These are phyloP conservation scores for Malus sylvestris DNA, from an alignment of 306 rosid genomes.

Conservation along the genomic window DNA sequence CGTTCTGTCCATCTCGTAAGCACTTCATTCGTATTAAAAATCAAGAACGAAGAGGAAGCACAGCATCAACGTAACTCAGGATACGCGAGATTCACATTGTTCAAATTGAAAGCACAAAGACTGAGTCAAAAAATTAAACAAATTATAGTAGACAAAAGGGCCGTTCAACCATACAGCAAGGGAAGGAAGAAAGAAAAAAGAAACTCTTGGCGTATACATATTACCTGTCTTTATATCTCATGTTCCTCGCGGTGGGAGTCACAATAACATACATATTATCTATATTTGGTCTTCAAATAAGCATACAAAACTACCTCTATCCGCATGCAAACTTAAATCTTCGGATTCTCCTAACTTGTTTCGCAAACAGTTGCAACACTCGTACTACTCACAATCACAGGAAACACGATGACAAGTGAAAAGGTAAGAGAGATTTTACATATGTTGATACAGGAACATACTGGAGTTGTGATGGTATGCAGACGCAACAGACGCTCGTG, in stretches of 20 bases:
- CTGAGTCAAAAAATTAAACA: background rate
- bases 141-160: background rate
- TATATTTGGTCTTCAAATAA: constrained; percentile 17
- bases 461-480: constrained; percentile 1
- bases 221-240: background rate
- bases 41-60: background rate
- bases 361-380: constrained; percentile 34
- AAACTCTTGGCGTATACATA: background rate
- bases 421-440: background rate
- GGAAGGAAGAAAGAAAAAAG: background rate
- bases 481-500: constrained; percentile 3
- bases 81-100: background rate
- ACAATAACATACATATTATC: constrained; percentile 34
- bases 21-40: too few species aligned
- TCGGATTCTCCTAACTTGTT: constrained; percentile 23
- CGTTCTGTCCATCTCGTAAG: too few species aligned
- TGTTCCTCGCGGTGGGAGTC: constrained; percentile 7
- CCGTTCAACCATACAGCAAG: background rate
- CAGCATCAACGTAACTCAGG: background rate
- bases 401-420: constrained; percentile 15
- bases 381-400: constrained; percentile 11
- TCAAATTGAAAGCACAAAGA: background rate
- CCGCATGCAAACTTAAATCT: constrained; percentile 21
- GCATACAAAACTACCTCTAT: constrained; percentile 39
- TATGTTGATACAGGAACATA: constrained; percentile 1